Evolutionary conservation across 345 rosid genomes (phyloP).

Genomic region (Microcos paniculata): DNA sequence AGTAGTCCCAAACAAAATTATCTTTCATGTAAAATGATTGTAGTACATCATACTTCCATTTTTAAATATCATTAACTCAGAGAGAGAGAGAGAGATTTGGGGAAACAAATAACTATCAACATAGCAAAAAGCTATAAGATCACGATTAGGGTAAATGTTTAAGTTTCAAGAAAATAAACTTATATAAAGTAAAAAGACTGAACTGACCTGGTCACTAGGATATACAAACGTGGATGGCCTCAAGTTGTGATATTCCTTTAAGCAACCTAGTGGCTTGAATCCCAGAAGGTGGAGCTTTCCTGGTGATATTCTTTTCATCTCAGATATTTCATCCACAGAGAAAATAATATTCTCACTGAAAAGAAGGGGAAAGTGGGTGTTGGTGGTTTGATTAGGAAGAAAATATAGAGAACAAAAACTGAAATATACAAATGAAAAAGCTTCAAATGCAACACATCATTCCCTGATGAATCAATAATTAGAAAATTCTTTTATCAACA

Average conservation of each 20-base stretch:
- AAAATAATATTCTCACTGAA: conserved; percentile 66
- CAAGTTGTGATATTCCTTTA: conserved; percentile 90
- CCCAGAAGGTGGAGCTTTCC: conserved; percentile 80
- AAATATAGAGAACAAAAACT: not conserved
- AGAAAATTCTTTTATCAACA: not conserved
- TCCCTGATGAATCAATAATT: conserved; percentile 2
- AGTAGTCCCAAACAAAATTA: not conserved
- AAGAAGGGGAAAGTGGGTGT: too few relatives aligned
- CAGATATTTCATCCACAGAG: conserved; percentile 60
- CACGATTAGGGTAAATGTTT: not conserved
- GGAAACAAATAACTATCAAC: not conserved
- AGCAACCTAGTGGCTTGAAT: conserved; percentile 87
- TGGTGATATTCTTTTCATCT: conserved; percentile 68
- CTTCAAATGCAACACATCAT: not conserved
- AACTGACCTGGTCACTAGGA: conserved; percentile 82
- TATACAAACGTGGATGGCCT: conserved; percentile 90
- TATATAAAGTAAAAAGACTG: conserved; percentile 10
- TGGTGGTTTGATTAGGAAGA: not conserved
- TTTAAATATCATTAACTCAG: not conserved
- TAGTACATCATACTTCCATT: not conserved
- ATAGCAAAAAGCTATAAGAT: not conserved
- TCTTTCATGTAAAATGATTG: conserved; percentile 3
- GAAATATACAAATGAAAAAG: not conserved
- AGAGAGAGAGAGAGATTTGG: not conserved
- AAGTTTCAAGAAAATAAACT: not conserved